These are phyloP conservation scores for Candida orba DNA, from an alignment of 805 yeast species.

Conservation along the genomic window DNA sequence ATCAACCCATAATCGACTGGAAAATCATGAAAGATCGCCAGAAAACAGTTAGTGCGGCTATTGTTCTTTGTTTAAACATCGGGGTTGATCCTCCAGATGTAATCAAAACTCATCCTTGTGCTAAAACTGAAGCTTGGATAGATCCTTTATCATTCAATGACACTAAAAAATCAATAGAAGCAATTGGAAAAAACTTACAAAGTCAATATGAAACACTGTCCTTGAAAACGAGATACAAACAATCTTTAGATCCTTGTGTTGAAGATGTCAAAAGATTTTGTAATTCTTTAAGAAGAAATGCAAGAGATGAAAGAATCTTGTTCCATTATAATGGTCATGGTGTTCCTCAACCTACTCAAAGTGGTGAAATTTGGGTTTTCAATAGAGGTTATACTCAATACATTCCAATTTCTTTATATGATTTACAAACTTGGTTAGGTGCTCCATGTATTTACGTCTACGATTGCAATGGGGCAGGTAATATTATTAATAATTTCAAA, in stretches of 20 bases:
- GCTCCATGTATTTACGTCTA: constrained; percentile 95
- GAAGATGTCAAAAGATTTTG: constrained; percentile 93
- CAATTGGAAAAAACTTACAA: constrained; percentile 83
- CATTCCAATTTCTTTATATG: constrained; percentile 92
- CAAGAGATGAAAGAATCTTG: constrained; percentile 86
- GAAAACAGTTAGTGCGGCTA: constrained; percentile 88
- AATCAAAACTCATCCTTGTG: constrained; percentile 87
- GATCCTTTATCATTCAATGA: constrained; percentile 80
- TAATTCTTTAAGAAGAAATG: constrained; percentile 78
- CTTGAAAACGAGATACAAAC: constrained; percentile 82
- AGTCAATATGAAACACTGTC: constrained; percentile 85
- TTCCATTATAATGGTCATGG: constrained; percentile 98
- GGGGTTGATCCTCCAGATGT: constrained; percentile 98
- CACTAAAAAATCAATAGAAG: constrained; percentile 84
- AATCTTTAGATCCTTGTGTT: constrained; percentile 87
- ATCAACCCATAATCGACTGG: constrained; percentile 83
- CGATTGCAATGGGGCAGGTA: constrained; percentile 93
- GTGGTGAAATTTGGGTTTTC: constrained; percentile 98
- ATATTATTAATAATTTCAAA: constrained; percentile 82
- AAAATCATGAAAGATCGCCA: constrained; percentile 83
- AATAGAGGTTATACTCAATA: constrained; percentile 96
- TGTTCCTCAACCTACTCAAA: constrained; percentile 92
- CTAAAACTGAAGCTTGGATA: constrained; percentile 87
- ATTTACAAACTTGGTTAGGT: constrained; percentile 94
- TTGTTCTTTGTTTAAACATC: constrained; percentile 80